These are phyloP conservation scores for Graphiopsis chlorocephala DNA, from an alignment of 2,329 filamentous ascomycete genomes.

Conservation along the genomic window DNA sequence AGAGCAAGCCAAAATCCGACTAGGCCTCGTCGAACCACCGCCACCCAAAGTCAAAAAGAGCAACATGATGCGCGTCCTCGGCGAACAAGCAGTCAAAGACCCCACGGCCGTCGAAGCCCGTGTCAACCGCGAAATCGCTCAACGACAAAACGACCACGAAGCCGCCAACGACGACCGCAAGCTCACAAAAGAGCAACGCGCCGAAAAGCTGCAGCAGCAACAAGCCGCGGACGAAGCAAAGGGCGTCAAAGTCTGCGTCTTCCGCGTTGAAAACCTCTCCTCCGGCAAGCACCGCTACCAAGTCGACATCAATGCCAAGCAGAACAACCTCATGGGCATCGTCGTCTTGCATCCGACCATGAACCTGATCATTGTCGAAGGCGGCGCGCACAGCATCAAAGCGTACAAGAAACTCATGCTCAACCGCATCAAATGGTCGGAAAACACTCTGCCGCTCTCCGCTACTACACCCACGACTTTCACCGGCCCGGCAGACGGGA, in stretches of 20 bases:
- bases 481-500: constrained; percentile 24
- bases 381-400: constrained; percentile 76
- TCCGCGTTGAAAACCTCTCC: constrained; percentile 82
- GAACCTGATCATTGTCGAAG: constrained; percentile 87
- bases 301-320: constrained; percentile 87
- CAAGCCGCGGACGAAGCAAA: constrained; percentile 85
- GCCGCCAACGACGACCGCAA: constrained; percentile 78
- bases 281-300: constrained; percentile 92
- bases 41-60: constrained; percentile 96
- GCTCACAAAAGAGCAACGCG: constrained; percentile 80
- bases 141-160: constrained; percentile 76
- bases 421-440: constrained; percentile 90
- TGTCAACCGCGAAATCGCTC: constrained; percentile 88
- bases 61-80: constrained; percentile 95
- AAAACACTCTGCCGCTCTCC: constrained; percentile 71
- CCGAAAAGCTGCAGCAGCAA: constrained; percentile 77
- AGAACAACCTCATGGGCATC: constrained; percentile 81
- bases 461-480: constrained; percentile 30
- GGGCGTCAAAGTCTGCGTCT: constrained; percentile 82
- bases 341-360: constrained; percentile 88
- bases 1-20: constrained; percentile 89
- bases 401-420: constrained; percentile 92
- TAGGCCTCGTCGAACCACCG: constrained; percentile 84
- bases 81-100: constrained; percentile 89
- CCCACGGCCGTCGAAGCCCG: constrained; percentile 94